Percentiles rank a stretch among this genome's conserved stretches.
Evolutionary conservation across 441 rosid species (phyloP).

Genomic region (Populus hybrid): DNA sequence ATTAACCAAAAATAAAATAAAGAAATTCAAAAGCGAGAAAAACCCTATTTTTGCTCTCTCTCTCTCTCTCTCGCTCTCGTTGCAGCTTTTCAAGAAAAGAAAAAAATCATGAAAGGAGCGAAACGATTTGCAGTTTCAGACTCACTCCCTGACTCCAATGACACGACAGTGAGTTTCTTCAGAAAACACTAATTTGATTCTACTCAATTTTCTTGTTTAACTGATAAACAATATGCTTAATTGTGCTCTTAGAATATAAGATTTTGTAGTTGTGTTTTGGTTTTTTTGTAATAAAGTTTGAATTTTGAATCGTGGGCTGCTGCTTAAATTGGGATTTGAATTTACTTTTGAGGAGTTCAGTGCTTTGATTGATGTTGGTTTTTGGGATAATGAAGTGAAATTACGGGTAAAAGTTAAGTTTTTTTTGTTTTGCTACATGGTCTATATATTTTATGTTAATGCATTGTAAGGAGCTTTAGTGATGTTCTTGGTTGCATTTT

Average conservation of each 20-base stretch:
- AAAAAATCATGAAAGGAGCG: slow-evolving; percentile 53
- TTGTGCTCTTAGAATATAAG: background rate
- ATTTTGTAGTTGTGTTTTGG: background rate
- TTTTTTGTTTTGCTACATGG: background rate
- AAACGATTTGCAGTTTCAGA: slow-evolving; percentile 63
- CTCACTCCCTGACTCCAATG: slow-evolving; percentile 41
- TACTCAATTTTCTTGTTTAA: background rate
- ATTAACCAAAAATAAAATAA: background rate
- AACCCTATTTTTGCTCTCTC: slow-evolving; percentile 7
- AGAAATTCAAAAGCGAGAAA: background rate
- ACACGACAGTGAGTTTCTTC: slow-evolving; percentile 55
- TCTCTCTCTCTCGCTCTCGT: background rate
- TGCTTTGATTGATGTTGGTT: background rate
- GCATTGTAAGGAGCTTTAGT: background rate
- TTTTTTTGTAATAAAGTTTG: background rate
- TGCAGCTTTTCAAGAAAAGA: slow-evolving; percentile 9
- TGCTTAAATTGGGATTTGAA: background rate
- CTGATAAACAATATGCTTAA: background rate
- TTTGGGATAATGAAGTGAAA: background rate
- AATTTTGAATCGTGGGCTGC: background rate
- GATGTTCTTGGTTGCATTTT: background rate
- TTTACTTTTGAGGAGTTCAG: background rate
- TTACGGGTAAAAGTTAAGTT: background rate
- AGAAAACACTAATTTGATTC: slow-evolving; percentile 22
- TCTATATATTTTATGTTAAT: background rate